Conservation (phyloP, 306 rosid species). For the Geum urbanum region DNA sequence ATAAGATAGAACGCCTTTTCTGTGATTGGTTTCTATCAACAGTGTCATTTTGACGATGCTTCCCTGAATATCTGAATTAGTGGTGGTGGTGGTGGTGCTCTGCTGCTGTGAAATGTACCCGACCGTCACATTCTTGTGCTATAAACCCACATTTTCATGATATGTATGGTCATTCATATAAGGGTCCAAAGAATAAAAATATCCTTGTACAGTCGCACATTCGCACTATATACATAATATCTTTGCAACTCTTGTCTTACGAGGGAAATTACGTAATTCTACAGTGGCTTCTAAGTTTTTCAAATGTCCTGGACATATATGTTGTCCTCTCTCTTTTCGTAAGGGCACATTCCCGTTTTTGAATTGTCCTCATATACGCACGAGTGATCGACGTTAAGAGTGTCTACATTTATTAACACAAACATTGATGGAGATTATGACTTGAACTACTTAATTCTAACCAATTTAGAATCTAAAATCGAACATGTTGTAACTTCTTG, state of each 20-base stretch:
- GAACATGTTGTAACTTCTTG: background rate
- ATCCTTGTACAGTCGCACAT: too few species aligned
- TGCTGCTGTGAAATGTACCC: background rate
- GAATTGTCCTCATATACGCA: too few species aligned
- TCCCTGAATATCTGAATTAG: background rate
- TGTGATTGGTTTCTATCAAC: background rate
- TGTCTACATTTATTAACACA: too few species aligned
- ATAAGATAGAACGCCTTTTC: too few species aligned
- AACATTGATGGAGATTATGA: too few species aligned
- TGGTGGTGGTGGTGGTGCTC: background rate
- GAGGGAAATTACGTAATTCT: background rate
- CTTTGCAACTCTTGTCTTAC: background rate
- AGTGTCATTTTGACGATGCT: background rate
- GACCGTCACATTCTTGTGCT: background rate
- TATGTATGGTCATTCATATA: background rate
- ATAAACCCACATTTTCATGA: background rate
- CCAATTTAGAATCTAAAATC: background rate
- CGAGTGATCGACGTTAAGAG: too few species aligned
- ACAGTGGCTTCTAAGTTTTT: background rate
- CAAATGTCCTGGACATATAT: background rate
- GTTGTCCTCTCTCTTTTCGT: background rate
- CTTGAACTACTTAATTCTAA: background rate
- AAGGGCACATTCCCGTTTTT: background rate
- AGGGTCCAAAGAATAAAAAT: too few species aligned
- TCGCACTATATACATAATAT: background rate